phyloP scores from a whole-genome alignment of 768 basidiomycete genomes.

The Sutorius australiensis region DNA sequence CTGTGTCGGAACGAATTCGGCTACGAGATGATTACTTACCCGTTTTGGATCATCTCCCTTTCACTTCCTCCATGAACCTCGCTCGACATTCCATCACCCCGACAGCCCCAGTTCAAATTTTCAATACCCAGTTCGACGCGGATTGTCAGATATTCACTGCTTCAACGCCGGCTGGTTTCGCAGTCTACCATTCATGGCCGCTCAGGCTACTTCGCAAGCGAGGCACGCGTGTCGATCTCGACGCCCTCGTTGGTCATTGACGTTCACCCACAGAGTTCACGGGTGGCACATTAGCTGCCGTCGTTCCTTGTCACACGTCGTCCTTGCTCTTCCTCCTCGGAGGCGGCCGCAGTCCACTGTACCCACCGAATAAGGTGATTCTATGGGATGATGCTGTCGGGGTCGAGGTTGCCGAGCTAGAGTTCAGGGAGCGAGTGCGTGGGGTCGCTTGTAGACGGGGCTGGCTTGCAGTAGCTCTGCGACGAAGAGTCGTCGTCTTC shows the following conservation, averaged over 20 bases:
- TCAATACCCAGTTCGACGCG: slow-evolving; percentile 77
- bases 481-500: slow-evolving; percentile 76
- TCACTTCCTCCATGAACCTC: slow-evolving; percentile 62
- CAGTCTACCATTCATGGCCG: slow-evolving; percentile 74
- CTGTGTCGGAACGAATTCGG: too few relatives aligned
- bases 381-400: slow-evolving; percentile 80
- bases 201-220: slow-evolving; percentile 76
- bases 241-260: slow-evolving; percentile 14
- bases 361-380: slow-evolving; percentile 89
- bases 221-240: slow-evolving; percentile 44
- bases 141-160: slow-evolving; percentile 78
- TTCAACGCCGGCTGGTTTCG: slow-evolving; percentile 77
- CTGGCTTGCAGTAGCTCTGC: slow-evolving; percentile 80
- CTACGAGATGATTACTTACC: too few relatives aligned
- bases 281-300: slow-evolving; percentile 74
- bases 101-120: slow-evolving; percentile 68
- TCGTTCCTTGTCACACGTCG: slow-evolving; percentile 74
- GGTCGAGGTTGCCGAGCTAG: slow-evolving; percentile 82
- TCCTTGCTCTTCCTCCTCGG: slow-evolving; percentile 84
- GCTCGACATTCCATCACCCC: slow-evolving; percentile 80
- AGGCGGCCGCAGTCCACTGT: slow-evolving; percentile 82
- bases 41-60: too few relatives aligned
- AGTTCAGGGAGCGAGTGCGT: slow-evolving; percentile 81
- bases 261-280: slow-evolving; percentile 53
- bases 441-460: slow-evolving; percentile 77